A percentile compares a stretch with the other conserved stretches of the same genome.
phyloP scores from a whole-genome alignment of 305 asterid genomes.

The Galium porrigens region DNA sequence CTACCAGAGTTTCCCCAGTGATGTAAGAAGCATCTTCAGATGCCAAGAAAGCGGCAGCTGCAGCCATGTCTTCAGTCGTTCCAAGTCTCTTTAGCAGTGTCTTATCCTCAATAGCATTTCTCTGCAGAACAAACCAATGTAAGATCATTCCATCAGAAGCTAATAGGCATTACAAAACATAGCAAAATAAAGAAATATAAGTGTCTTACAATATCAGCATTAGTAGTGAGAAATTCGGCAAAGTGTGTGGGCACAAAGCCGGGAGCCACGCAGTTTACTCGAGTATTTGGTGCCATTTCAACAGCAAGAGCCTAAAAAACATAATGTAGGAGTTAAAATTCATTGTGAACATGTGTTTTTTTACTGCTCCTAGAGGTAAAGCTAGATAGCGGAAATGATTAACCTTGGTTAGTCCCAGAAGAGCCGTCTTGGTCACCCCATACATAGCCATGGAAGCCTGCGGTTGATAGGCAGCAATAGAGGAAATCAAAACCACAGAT shows the following conservation, averaged over 20 bases:
- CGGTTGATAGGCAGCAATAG: constrained; percentile 50
- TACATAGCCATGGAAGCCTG: constrained; percentile 54
- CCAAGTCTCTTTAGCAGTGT: constrained; percentile 63
- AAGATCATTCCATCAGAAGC: background rate
- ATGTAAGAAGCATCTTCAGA: constrained; percentile 74
- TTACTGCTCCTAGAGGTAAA: background rate
- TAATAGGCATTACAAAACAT: background rate
- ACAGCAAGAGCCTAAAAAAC: constrained; percentile 56
- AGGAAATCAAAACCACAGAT: constrained; percentile 49
- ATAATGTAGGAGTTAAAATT: background rate
- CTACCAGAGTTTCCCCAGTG: constrained; percentile 65
- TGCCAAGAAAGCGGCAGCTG: constrained; percentile 72
- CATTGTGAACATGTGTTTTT: constrained; percentile 4
- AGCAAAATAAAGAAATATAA: background rate
- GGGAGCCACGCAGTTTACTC: constrained; percentile 90
- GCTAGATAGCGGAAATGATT: background rate
- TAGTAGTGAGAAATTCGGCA: constrained; percentile 37
- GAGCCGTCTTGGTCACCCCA: constrained; percentile 78
- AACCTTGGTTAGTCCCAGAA: constrained; percentile 83
- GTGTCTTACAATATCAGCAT: constrained; percentile 36
- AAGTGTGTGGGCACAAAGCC: constrained; percentile 87
- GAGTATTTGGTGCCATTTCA: constrained; percentile 80
- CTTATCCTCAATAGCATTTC: constrained; percentile 41
- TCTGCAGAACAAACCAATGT: constrained; percentile 27
- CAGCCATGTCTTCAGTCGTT: constrained; percentile 68